A percentile compares a stretch with the other conserved stretches of the same genome.
phyloP scores from a whole-genome alignment of 2,329 filamentous ascomycete species.

The Helicocarpus griseus region DNA sequence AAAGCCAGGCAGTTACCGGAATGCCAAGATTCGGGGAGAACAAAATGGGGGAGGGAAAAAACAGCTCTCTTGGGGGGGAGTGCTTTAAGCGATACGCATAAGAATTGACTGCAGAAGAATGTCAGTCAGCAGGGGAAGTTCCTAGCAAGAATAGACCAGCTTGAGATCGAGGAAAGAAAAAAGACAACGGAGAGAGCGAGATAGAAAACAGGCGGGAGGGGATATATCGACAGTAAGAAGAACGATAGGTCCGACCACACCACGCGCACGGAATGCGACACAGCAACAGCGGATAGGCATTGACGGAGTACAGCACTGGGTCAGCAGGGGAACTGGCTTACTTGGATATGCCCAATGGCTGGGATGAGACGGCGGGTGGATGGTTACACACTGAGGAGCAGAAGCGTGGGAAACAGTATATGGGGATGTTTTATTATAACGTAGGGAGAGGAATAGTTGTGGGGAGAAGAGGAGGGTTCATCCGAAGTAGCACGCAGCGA shows the following conservation, averaged over 20 bases:
- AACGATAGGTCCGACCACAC: neutral
- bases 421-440: too few species aligned
- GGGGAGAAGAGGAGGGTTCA: neutral
- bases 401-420: too few species aligned
- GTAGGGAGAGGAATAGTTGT: conserved; percentile 4
- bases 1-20: conserved; percentile 8
- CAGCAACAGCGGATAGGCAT: conserved; percentile 1
- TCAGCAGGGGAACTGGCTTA: neutral
- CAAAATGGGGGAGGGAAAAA: neutral
- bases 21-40: conserved; percentile 1
- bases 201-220: neutral
- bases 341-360: neutral
- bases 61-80: neutral
- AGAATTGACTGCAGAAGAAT: neutral
- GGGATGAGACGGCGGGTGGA: neutral
- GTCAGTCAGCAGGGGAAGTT: neutral
- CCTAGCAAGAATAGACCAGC: neutral
- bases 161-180: neutral
- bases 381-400: conserved; percentile 9
- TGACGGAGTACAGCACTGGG: neutral
- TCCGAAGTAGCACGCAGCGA: conserved; percentile 1
- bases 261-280: neutral
- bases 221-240: neutral
- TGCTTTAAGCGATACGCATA: neutral
- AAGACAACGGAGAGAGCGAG: conserved; percentile 4